phyloP scores from a whole-genome alignment of 73 alveolate genomes.

The Paramecium sexaurelia region DNA sequence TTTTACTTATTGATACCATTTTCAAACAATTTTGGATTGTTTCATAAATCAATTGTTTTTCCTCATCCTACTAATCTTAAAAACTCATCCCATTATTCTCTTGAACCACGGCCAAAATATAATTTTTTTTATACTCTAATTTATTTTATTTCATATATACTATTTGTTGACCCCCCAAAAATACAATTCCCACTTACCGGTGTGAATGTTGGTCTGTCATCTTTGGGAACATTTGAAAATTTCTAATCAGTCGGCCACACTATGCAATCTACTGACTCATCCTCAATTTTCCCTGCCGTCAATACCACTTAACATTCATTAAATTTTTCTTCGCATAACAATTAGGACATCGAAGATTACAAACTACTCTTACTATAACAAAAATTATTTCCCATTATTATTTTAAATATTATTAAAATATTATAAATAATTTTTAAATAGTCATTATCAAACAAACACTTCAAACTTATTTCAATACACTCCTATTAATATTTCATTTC shows the following conservation, averaged over 20 bases:
- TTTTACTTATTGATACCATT: background rate
- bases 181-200: constrained; percentile 13
- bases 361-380: background rate
- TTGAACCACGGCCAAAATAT: constrained; percentile 27
- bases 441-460: background rate
- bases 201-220: background rate
- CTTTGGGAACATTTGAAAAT: background rate
- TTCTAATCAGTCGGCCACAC: background rate
- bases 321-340: background rate
- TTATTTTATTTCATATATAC: background rate
- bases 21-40: background rate
- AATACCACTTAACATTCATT: background rate
- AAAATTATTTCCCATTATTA: constrained; percentile 29
- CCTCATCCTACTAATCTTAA: constrained; percentile 18
- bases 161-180: background rate
- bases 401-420: background rate
- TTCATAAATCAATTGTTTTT: background rate
- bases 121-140: background rate
- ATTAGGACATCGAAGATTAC: background rate
- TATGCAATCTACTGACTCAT: background rate
- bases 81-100: background rate
- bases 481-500: no score
- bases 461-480: no score
- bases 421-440: background rate
- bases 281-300: constrained; percentile 23